Base-by-base conservation (phyloP, 2,329 filamentous ascomycete species). In the Trichoderma sp. region DNA sequence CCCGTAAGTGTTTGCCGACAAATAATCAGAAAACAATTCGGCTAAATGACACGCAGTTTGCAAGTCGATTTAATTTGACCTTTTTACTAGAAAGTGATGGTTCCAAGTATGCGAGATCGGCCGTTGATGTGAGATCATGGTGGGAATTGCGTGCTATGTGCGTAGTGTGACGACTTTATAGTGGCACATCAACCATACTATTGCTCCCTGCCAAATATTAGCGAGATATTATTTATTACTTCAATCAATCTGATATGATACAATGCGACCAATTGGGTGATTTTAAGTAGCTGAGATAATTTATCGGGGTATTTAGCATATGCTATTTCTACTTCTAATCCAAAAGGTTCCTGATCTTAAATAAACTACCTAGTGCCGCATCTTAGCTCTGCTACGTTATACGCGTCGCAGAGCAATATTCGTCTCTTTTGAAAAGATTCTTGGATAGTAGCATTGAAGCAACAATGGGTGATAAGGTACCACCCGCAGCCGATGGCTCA, bases 81-180 rank as follows among this genome's bases (percentile, higher is more conserved):
- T 58, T 49, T 49, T 32, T 34, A 59, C 64, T 66, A 54, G 64
- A 43, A 32, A 24, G 8, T 32, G 39, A 59, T 59, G 26, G 8
- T 26, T 18, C 32, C 46, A 13, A 37, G 28, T 59, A 66, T 59
- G 64, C 64, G 64, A 66, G 64, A 66, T 59, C 64, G 64, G 64
- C 64, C 64, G 54, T 66, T 58, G 54, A 59, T 58, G 64, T 66
- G 64, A 66, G 64, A 59, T 58, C 37, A 66, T 66, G 64, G 64
- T 66, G 54, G 49, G 54, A 59, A 66, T 66, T 66, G 64, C 64
- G 64, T 66, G 64, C 64, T 66, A 32, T 59, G 54, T 39, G 54
- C 54, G 49, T 59, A 59, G 54, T 58, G 64, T 66, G 64, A 51
- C 64, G 64, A 66, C 64, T 66, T 66, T 49, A 49, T 46, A 37